Percentiles rank a stretch among this genome's conserved stretches.
These are phyloP conservation scores for Aegilops longissima DNA, from an alignment of 176 grass and related monocot species.

Conservation along the genomic window DNA sequence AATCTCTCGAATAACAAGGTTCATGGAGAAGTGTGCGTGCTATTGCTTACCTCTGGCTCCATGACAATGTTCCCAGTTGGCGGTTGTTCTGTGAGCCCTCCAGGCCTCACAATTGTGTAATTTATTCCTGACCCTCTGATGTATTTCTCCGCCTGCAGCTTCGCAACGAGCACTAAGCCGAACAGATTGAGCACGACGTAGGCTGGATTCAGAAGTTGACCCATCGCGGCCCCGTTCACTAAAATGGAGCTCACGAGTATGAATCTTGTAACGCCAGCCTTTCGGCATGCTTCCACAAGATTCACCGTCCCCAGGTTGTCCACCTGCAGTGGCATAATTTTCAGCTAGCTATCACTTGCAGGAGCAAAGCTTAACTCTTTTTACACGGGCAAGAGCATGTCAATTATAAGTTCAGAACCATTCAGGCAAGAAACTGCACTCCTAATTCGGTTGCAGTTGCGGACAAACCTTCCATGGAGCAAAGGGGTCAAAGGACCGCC, in stretches of 20 bases:
- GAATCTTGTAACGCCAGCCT: conserved; percentile 60
- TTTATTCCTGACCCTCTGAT: conserved; percentile 68
- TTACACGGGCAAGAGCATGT: not conserved
- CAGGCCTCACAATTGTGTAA: conserved; percentile 75
- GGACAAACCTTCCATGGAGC: conserved; percentile 71
- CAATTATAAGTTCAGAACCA: not conserved
- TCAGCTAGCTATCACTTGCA: not conserved
- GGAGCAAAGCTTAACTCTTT: not conserved
- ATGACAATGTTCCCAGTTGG: conserved; percentile 54
- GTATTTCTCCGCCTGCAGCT: conserved; percentile 70
- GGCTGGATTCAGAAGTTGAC: conserved; percentile 71
- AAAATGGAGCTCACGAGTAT: conserved; percentile 70
- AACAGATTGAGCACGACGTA: conserved; percentile 70
- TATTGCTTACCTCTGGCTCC: conserved; percentile 51
- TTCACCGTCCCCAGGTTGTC: conserved; percentile 76
- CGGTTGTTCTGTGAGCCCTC: conserved; percentile 62
- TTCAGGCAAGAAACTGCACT: not conserved
- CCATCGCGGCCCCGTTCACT: conserved; percentile 53
- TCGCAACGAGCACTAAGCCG: conserved; percentile 64
- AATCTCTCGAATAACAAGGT: too few relatives aligned
- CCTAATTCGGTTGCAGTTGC: not conserved
- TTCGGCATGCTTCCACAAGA: conserved; percentile 72
- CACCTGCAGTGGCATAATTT: conserved; percentile 42
- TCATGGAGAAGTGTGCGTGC: not conserved
- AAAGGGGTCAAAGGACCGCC: conserved; percentile 60